A percentile compares a stretch with the other conserved stretches of the same genome.
These are phyloP conservation scores for Chaetomiaceae sp. DNA, from an alignment of 2,329 filamentous ascomycete genomes.

Conservation along the genomic window DNA sequence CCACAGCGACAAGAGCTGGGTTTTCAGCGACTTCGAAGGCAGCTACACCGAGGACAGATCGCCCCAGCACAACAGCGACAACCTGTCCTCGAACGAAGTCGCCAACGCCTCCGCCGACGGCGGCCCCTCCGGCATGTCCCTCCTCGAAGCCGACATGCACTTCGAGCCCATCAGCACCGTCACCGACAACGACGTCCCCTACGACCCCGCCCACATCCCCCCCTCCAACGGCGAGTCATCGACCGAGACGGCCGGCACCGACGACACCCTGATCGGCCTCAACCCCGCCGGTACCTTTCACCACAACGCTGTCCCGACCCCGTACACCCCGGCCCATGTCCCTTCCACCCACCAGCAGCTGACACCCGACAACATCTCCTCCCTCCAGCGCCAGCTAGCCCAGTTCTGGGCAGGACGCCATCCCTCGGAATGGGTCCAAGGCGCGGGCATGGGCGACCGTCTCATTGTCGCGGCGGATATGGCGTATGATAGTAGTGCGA, in stretches of 20 bases:
- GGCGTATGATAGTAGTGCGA: too few species aligned
- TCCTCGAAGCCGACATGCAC: background rate
- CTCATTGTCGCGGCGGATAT: too few species aligned
- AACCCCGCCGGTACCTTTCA: background rate
- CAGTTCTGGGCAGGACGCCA: conserved; percentile 1
- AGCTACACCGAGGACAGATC: conserved; percentile 19
- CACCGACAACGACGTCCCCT: background rate
- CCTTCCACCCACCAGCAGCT: background rate
- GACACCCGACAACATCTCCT: conserved; percentile 11
- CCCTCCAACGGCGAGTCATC: conserved; percentile 15
- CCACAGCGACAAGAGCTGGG: too few species aligned
- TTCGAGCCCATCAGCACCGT: too few species aligned
- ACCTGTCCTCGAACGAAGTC: conserved; percentile 22
- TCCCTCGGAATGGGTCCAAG: conserved; percentile 18
- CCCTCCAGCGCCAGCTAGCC: conserved; percentile 11
- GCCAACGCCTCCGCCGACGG: conserved; percentile 15
- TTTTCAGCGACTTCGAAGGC: conserved; percentile 1
- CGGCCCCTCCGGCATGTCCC: background rate
- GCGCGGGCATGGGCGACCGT: conserved; percentile 9
- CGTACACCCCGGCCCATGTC: background rate
- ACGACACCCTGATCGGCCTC: conserved; percentile 9
- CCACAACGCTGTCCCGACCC: background rate
- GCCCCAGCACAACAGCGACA: conserved; percentile 25
- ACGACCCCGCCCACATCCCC: conserved; percentile 3
- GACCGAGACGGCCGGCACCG: conserved; percentile 16